Evolutionary conservation across 306 rosid genomes (phyloP).

Genomic region (Erythrophleum fordii): DNA sequence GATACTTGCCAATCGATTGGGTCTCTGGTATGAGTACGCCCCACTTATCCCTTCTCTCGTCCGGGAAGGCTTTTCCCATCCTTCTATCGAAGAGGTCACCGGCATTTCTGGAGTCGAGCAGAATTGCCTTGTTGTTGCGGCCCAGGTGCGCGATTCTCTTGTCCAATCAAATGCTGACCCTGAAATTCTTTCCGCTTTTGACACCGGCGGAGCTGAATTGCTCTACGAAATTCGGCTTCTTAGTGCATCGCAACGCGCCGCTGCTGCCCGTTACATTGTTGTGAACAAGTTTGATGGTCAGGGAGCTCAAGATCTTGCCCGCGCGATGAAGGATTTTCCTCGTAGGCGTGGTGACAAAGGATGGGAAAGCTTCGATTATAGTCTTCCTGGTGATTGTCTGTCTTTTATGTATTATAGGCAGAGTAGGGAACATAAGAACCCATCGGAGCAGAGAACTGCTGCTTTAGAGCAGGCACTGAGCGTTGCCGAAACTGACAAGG

Average conservation of each 20-base stretch:
- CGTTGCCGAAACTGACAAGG: conserved; percentile 60
- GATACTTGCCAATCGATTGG: conserved; percentile 71
- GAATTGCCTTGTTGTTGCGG: conserved; percentile 65
- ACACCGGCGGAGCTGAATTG: conserved; percentile 66
- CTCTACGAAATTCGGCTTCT: conserved; percentile 78
- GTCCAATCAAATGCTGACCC: conserved; percentile 58
- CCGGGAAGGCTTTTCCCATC: conserved; percentile 75
- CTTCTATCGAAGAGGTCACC: conserved; percentile 73
- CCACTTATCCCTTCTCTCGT: conserved; percentile 65
- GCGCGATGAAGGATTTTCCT: conserved; percentile 79
- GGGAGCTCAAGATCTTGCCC: conserved; percentile 72
- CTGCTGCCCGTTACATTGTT: conserved; percentile 64
- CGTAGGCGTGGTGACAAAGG: conserved; percentile 65
- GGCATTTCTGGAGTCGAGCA: conserved; percentile 81
- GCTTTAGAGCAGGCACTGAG: conserved; percentile 63
- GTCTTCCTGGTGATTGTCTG: conserved; percentile 73
- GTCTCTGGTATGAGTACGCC: conserved; percentile 83
- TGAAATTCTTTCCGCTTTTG: conserved; percentile 51
- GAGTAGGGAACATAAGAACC: conserved; percentile 59
- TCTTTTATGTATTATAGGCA: conserved; percentile 74
- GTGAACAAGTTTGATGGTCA: conserved; percentile 48
- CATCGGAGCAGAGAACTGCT: conserved; percentile 49
- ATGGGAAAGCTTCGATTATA: conserved; percentile 72
- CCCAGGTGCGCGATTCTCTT: conserved; percentile 83
- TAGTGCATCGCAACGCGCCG: conserved; percentile 57